Base-by-base conservation (phyloP, 768 basidiomycete species). In the Boletus edulis region DNA sequence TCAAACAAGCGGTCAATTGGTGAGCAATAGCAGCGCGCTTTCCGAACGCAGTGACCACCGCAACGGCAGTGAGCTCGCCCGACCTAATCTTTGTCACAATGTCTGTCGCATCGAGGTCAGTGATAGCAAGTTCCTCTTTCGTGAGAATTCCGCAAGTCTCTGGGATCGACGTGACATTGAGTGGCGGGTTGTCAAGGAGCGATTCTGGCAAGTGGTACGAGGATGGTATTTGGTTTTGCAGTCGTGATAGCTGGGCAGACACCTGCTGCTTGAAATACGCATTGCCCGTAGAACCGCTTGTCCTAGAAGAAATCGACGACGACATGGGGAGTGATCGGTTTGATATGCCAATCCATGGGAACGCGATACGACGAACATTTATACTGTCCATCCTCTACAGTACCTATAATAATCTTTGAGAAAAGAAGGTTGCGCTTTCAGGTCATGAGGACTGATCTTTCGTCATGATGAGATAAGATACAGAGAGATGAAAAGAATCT, bases 1-100 rank as follows among this genome's bases (percentile, higher is more conserved):
- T 73, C 12, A 79, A 51, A 54, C 75, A 78, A 42, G 62, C 59
- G 4, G 67, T 61, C 29, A 81, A 59, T 54, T 80, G 80, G 40
- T 83, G 80, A 5, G 80, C 81, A 47, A 83, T 73, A 15, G 75
- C 74, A 11, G 81, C 80, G n/a, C 82, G 69, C 63, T 80, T 80
- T 50, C 65, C 74, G 54, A 76, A 81, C 2, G 80, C 79, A 14
- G 62, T 65, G 6, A 72, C 69, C 22, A 76, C 75, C 17, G 72
- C 69, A 7, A 78, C 76, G 1, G 76, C 72, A 0, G 74, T 70
- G 29, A 72, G 65, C 49, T 68, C 39, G 11, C 70, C 67, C 5
- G 50, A 55, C 8, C 67, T 66, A 41, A 76, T 69, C 8, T 58
- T 55, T 41, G 60, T 44, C 17, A 69, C 46, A 27, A 77, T 50